Evolutionary conservation across 2,329 filamentous ascomycete species (phyloP), one percentile per base, ranked within the genome.

Genomic region (Colletotrichum liriopes): DNA sequence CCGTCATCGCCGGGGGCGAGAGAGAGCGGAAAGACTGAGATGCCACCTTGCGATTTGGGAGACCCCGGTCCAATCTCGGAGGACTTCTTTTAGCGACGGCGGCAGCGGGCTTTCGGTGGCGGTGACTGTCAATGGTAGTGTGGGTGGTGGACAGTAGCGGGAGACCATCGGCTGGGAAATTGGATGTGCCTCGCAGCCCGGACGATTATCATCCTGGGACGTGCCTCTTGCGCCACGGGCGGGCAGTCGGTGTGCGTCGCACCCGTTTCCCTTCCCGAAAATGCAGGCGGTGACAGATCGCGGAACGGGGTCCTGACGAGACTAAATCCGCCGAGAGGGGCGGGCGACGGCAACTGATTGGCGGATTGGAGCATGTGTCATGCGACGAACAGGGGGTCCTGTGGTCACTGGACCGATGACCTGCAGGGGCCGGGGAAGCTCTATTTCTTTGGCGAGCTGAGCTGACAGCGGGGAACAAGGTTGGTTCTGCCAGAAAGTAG

Each of bases 1-100:
- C 47, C 60, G 41, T 64, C 68, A 67, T 71, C 56, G 63, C 29
- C 23, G 47, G 32, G 60, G 35, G 47, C 12, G 65, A 58, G 37
- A 29, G 54, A 51, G 64, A 61, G 56, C 32, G 61, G 55, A 72
- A 72, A 63, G 73, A 51, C 26, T 35, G 72, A 76, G 74, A 78
- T 77, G 78, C 76, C 78, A 79, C 78, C 78, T 79, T 77, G 75
- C 78, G 76, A 75, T 75, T 78, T 69, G 65, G 72, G 56, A 66
- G 65, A 61, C 75, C 76, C 73, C 74, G 71, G 65, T 54, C 65
- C 23, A 74, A 70, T 74, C 64, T 62, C 65, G 43, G 37, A 60
- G 11, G 41, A 47, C 26, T 26, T 32, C 47, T 56, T 18, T 65
- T 49, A 56, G 65, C 49, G 59, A 67, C 37, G 26, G 39, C 41